Base-by-base conservation (phyloP, 78 protist genomes). In the Pelomyxa schiedti region DNA sequence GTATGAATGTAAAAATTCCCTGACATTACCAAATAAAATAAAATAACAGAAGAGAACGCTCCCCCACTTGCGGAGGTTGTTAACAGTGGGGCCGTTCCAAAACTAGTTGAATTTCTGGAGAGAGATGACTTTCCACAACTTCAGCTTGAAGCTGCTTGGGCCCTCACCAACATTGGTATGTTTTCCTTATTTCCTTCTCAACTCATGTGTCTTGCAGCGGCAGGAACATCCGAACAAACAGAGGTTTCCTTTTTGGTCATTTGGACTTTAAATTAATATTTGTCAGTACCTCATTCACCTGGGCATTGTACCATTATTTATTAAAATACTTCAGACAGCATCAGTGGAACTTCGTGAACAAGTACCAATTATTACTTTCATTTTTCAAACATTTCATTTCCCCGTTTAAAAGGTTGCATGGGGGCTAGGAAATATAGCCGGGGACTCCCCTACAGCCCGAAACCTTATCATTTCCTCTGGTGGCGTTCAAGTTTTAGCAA, bases 371-470 rank as follows among this genome's bases (percentile, higher is more conserved):
- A n/a, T n/a, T n/a, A n/a, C n/a, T n/a, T n/a, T n/a, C n/a, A n/a
- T n/a, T n/a, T n/a, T n/a, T n/a, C n/a, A n/a, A n/a, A n/a, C n/a
- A n/a, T n/a, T n/a, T n/a, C n/a, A n/a, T n/a, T n/a, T n/a, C n/a
- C n/a, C n/a, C n/a, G n/a, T n/a, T n/a, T n/a, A n/a, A n/a, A n/a
- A n/a, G 88, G 86, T 96, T 47, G 87, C 95, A 9, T 97, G 99
- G 99, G 97, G 97, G 3, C 83, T 97, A 0, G 99, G 99, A 65
- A 97, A 97, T 92, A 95, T 97, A 40, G 98, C 98, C 4, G 99
- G 99, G 40, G 99, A 97, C 73, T 96, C 3, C 0, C 7, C 22
- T 16, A 35, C 4, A 81, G 72, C 24, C 90, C 78, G 1, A 66
- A 94, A 41, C 66, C 2, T 37, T 92, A 93, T 29, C 77, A 95